Conservation (phyloP, 2,329 filamentous ascomycete genomes). For the Penicillium sp. region DNA sequence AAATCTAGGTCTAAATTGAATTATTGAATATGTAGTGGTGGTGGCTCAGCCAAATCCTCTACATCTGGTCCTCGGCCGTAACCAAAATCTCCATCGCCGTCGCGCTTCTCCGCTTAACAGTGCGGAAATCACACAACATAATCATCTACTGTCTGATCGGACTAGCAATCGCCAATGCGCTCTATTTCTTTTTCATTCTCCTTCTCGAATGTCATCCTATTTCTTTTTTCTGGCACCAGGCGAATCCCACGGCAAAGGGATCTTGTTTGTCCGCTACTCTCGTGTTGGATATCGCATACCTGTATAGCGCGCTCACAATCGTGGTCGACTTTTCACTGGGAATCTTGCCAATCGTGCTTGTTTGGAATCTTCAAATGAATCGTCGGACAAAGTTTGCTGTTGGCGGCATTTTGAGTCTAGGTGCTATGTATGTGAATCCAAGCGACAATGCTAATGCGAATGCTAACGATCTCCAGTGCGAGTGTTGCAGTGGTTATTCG, state of each 20-base stretch:
- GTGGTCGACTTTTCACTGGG: slow-evolving; percentile 50
- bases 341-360: slow-evolving; percentile 51
- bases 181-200: slow-evolving; percentile 48
- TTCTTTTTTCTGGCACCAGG: slow-evolving; percentile 48
- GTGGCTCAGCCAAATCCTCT: slow-evolving; percentile 53
- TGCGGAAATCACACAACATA: slow-evolving; percentile 42
- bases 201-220: slow-evolving; percentile 52
- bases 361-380: slow-evolving; percentile 55
- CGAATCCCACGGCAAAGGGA: slow-evolving; percentile 27
- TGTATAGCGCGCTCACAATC: slow-evolving; percentile 47
- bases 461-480: slow-evolving; percentile 13
- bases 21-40: slow-evolving; percentile 31
- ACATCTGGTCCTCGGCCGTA: slow-evolving; percentile 44
- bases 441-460: not conserved
- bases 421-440: slow-evolving; percentile 39
- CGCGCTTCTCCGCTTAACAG: slow-evolving; percentile 50
- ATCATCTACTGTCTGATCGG: slow-evolving; percentile 46
- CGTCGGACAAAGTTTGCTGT: slow-evolving; percentile 51
- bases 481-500: slow-evolving; percentile 44
- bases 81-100: slow-evolving; percentile 51
- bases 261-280: slow-evolving; percentile 38
- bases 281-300: slow-evolving; percentile 34
- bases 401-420: slow-evolving; percentile 53
- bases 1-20: not conserved
- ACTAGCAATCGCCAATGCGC: slow-evolving; percentile 41